These are phyloP conservation scores for Halophytophthora polymorphica DNA, from an alignment of 352 stramenopile species.

Conservation along the genomic window DNA sequence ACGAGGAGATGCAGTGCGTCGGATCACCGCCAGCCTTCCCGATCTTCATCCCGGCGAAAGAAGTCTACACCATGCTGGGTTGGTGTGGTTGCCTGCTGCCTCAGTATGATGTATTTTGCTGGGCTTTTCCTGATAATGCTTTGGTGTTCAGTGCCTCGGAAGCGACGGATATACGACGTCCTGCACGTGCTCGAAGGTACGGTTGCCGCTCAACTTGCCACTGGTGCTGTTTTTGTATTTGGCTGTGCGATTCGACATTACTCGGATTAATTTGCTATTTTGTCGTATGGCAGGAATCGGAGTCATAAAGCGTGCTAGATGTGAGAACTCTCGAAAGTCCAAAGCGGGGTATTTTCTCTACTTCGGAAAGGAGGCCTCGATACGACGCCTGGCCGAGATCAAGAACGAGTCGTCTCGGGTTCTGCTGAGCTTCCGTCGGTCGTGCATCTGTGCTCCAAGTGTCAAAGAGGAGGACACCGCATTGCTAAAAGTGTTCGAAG, in stretches of 20 bases:
- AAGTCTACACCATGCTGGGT: slow-evolving; percentile 72
- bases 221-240: not conserved
- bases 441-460: slow-evolving; percentile 1
- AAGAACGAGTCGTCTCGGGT: slow-evolving; percentile 21
- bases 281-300: slow-evolving; percentile 37
- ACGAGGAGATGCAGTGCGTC: slow-evolving; percentile 35
- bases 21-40: slow-evolving; percentile 25
- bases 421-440: slow-evolving; percentile 18
- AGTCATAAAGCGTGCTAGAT: slow-evolving; percentile 53
- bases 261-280: no score
- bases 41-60: slow-evolving; percentile 46
- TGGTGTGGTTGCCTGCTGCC: slow-evolving; percentile 1
- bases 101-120: slow-evolving; percentile 5
- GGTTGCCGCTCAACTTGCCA: not conserved
- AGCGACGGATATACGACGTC: slow-evolving; percentile 74
- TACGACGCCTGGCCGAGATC: slow-evolving; percentile 36
- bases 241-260: no score
- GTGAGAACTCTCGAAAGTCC: slow-evolving; percentile 19
- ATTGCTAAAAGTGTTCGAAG: slow-evolving; percentile 44
- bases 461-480: slow-evolving; percentile 40
- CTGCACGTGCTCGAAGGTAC: slow-evolving; percentile 77
- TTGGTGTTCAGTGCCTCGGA: slow-evolving; percentile 45
- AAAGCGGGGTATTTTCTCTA: slow-evolving; percentile 59
- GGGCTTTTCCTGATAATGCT: not conserved
- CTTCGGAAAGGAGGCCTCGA: slow-evolving; percentile 38